Conservation (phyloP, 176 grass and related monocot species). For the Oryza officinalis region DNA sequence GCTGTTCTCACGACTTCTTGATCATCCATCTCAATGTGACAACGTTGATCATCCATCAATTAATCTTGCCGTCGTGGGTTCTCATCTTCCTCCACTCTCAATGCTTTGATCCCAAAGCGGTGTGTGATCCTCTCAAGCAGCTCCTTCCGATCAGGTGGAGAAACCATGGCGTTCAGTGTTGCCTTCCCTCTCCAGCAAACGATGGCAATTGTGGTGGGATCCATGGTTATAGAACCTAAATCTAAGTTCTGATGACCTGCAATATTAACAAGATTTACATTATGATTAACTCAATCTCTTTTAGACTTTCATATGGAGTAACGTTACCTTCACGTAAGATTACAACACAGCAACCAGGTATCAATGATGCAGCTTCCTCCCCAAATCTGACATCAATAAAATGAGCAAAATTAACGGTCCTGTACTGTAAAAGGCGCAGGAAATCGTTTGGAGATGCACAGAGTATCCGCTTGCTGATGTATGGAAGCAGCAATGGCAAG, state of each 20-base stretch:
- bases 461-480: conserved; percentile 65
- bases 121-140: conserved; percentile 71
- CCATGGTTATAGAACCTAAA: conserved; percentile 32
- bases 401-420: conserved; percentile 70
- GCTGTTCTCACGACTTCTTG: not conserved
- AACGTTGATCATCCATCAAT: not conserved
- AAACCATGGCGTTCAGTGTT: conserved; percentile 82
- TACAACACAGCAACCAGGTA: conserved; percentile 79
- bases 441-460: conserved; percentile 64
- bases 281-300: not conserved
- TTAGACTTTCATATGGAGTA: not conserved
- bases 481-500: conserved; percentile 72
- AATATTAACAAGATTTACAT: conserved; percentile 25
- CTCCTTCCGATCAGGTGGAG: conserved; percentile 69
- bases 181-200: conserved; percentile 98
- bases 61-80: not conserved
- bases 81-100: conserved; percentile 4
- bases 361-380: conserved; percentile 54
- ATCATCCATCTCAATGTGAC: not conserved
- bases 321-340: conserved; percentile 64
- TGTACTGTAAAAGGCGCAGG: conserved; percentile 65
- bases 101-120: conserved; percentile 32
- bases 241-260: conserved; percentile 41
- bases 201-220: conserved; percentile 66
- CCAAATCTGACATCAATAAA: conserved; percentile 51